Evolutionary conservation across 2,329 filamentous ascomycete species (phyloP), one percentile per base, ranked within the genome.

Genomic region (Amylocarpus encephaloides): DNA sequence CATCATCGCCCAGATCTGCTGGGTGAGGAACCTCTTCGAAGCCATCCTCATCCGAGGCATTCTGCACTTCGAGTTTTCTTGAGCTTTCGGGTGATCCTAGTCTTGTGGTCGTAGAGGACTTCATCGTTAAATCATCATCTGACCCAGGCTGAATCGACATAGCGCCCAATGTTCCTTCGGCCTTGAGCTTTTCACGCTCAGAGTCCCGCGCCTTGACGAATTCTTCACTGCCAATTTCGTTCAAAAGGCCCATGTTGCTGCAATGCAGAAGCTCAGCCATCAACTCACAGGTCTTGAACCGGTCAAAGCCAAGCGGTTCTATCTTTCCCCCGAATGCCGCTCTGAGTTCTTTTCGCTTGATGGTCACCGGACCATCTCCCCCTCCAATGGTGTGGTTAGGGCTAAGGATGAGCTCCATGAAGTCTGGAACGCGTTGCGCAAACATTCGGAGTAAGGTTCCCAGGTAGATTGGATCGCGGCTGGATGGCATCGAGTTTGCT

Each of bases 251-350:
- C 93, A 98, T 98, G 66, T 98, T 98, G 67, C 92, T 97, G 70
- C 93, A 98, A 68, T 98, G 93, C 35, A 98, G 72, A 40, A 98
- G 75, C 69, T 98, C 93, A 1, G 93, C 93, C 93, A 98, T 97
- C 52, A 98, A 76, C 70, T 98, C 93, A 68, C 93, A 98, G 0
- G 93, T 97, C 74, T 98, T 98, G 75, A 98, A 98, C 16, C 93
- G 80, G 69, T 98, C 93, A 65, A 98, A 98, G 2, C 93, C 93
- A 9, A 98, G 77, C 3, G 93, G 92, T 68, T 97, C 90, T 46
- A 98, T 91, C 67, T 86, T 88, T 41, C 84, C 81, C 46, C 91
- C 91, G 73, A 95, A 98, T 0, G 93, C 93, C 2, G 90, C 92
- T 60, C 83, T 85, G 34, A 96, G 73, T 51, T 85, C 82, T 41